Percentiles rank a stretch among this genome's conserved stretches.
These are phyloP conservation scores for Uncinocarpus reesii DNA, from an alignment of 2,329 filamentous ascomycete species.

Conservation along the genomic window DNA sequence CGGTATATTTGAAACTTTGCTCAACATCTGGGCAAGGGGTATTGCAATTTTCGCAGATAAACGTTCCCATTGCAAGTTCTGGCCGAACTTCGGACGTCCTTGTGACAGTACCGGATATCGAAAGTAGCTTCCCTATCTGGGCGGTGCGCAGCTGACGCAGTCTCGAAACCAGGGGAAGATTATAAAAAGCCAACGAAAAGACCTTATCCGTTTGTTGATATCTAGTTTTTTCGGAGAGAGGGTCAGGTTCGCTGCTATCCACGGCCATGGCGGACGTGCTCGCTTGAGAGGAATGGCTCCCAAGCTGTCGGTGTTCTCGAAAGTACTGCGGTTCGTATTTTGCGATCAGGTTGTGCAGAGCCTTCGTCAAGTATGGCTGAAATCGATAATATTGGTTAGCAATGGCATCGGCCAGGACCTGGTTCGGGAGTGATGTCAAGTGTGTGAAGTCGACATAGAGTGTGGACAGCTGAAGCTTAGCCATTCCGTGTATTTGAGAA, in stretches of 20 bases:
- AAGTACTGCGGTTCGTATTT: conserved; percentile 94
- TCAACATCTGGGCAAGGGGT: conserved; percentile 81
- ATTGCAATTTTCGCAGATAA: conserved; percentile 80
- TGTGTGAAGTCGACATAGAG: conserved; percentile 65
- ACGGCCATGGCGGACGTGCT: conserved; percentile 53
- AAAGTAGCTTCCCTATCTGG: conserved; percentile 85
- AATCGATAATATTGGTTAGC: conserved; percentile 91
- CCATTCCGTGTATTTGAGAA: conserved; percentile 54
- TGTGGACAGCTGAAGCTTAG: conserved; percentile 52
- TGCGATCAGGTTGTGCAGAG: conserved; percentile 82
- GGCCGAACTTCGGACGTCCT: conserved; percentile 94
- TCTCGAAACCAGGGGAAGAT: conserved; percentile 75
- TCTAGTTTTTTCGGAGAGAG: conserved; percentile 59
- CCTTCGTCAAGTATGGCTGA: conserved; percentile 78
- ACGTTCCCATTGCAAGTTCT: conserved; percentile 83
- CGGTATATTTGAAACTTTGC: conserved; percentile 94
- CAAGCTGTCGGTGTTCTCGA: conserved; percentile 77
- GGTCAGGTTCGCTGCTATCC: conserved; percentile 46
- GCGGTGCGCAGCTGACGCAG: conserved; percentile 75
- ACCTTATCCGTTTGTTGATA: conserved; percentile 96
- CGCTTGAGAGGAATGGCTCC: conserved; percentile 55
- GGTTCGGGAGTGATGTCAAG: conserved; percentile 64
- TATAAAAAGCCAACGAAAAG: conserved; percentile 88
- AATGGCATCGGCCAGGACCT: conserved; percentile 73
- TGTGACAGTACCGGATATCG: conserved; percentile 93